A percentile compares a stretch with the other conserved stretches of the same genome.
Conservation (phyloP, 371 early-diverging fungal species). For the Quaeritorhiza haematococci region DNA sequence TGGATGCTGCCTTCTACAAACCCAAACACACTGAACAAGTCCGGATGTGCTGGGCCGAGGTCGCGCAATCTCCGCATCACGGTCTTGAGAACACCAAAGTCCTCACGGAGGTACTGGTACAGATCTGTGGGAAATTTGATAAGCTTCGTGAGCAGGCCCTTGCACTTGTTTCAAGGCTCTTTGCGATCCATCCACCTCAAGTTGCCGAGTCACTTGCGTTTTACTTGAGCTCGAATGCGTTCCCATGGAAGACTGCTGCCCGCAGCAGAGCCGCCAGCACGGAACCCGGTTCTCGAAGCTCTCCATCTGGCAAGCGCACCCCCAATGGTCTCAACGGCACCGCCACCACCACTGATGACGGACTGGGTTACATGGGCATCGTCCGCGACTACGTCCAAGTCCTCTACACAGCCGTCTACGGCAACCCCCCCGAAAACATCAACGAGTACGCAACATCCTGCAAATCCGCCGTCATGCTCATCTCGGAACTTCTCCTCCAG, state of each 20-base stretch:
- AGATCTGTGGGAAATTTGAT: slow-evolving; percentile 30
- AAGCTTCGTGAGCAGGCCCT: slow-evolving; percentile 15
- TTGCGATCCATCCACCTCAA: slow-evolving; percentile 17
- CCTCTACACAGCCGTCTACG: not conserved
- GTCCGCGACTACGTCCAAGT: not conserved
- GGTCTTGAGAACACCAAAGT: slow-evolving; percentile 28
- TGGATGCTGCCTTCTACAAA: slow-evolving; percentile 37
- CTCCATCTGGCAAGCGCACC: too few relatives aligned
- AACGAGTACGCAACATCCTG: slow-evolving; percentile 20
- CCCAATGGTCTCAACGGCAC: too few relatives aligned
- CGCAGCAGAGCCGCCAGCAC: not conserved
- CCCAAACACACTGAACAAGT: slow-evolving; percentile 2
- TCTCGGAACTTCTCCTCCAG: slow-evolving; percentile 34
- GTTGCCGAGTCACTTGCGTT: slow-evolving; percentile 18
- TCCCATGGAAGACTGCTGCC: slow-evolving; percentile 18
- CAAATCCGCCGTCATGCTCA: slow-evolving; percentile 21
- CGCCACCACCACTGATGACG: too few relatives aligned
- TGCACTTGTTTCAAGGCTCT: slow-evolving; percentile 14
- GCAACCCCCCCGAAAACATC: too few relatives aligned
- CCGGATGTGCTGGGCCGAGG: slow-evolving; percentile 26
- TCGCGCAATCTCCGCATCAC: slow-evolving; percentile 19
- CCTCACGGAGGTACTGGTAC: slow-evolving; percentile 28
- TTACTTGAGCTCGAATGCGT: slow-evolving; percentile 22
- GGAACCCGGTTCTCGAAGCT: too few relatives aligned
- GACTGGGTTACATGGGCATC: too few relatives aligned